Evolutionary conservation across 2,329 filamentous ascomycete genomes (phyloP).

Genomic region (Grosmannia huntii): DNA sequence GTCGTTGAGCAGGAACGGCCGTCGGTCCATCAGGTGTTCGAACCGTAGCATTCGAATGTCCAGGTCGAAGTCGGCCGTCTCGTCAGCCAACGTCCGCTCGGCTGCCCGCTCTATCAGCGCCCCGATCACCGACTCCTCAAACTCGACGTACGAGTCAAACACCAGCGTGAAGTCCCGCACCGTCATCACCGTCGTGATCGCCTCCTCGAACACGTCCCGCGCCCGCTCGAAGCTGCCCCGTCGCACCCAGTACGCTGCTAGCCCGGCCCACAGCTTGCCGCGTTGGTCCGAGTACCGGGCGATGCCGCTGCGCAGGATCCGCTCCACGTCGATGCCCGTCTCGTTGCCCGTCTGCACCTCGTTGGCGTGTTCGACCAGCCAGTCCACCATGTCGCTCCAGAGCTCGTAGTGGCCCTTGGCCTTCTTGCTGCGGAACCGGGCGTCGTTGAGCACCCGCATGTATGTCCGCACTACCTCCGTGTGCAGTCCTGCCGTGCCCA

Average conservation of each 20-base stretch:
- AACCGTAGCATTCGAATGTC: conserved; percentile 97
- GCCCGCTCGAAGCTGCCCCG: conserved; percentile 86
- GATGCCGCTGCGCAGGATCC: conserved; percentile 86
- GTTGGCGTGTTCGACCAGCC: conserved; percentile 81
- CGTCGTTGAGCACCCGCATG: conserved; percentile 83
- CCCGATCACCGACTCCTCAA: conserved; percentile 90
- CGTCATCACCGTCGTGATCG: conserved; percentile 95
- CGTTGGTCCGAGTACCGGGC: conserved; percentile 83
- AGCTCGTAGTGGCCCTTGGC: conserved; percentile 92
- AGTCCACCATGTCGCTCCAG: conserved; percentile 94
- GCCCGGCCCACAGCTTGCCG: conserved; percentile 85
- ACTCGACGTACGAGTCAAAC: conserved; percentile 93
- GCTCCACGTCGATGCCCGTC: conserved; percentile 77
- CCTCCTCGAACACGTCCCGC: conserved; percentile 89
- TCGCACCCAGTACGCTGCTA: conserved; percentile 95
- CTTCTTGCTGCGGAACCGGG: conserved; percentile 81
- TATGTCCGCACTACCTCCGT: conserved; percentile 87
- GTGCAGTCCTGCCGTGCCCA: conserved; percentile 70
- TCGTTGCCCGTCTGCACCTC: conserved; percentile 72
- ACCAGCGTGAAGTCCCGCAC: conserved; percentile 93
- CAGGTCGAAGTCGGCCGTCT: conserved; percentile 82
- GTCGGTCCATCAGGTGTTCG: conserved; percentile 92
- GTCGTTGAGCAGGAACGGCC: conserved; percentile 92
- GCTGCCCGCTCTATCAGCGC: conserved; percentile 83
- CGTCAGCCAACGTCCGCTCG: conserved; percentile 70